Base-by-base conservation (phyloP, 345 rosid species). In the Hypericum androsaemum region DNA sequence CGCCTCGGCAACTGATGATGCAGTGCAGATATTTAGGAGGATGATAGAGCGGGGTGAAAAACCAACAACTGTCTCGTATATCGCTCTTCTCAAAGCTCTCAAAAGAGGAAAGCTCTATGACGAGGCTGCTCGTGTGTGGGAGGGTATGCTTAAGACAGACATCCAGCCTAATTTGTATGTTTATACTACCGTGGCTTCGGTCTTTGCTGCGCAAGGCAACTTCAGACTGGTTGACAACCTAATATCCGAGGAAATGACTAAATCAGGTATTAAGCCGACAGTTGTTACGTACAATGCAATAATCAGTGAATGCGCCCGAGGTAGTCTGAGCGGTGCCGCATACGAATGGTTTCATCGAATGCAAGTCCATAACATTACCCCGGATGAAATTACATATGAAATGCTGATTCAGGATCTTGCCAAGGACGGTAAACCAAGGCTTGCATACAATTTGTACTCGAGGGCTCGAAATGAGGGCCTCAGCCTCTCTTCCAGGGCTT, bases 301-400 rank as follows among this genome's bases (percentile, higher is more conserved):
- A 43, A 81, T 90, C 63, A 90, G 92, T 12, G 74, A 63, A 0
- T 90, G 95, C 8, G 80, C 77, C 7, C 71, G 71, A 43, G 83
- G 69, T 6, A 67, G 65, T 39, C 46, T 62, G 74, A 82, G 92
- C 76, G 68, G 82, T 53, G 78, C 74, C 39, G 96, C 92, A 7
- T 90, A 84, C 22, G 98, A 84, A 55, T 90, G 98, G 98, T 84
- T 87, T 73, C 82, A 82, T 52, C 82, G 86, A 4, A 77, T 90
- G 94, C 74, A 67, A 77, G 69, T 67, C 42, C 77, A 83, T 22
- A 70, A 73, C 28, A 70, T 90, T 53, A 12, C 66, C 10, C 88
- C 89, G 10, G 80, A 87, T 6, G 87, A 82, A 69, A 82, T 90
- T 42, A 80, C 83, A 5, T 84, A 79, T 5, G 88, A 76, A 71